These are phyloP conservation scores for Colletotrichum tropicale DNA, from an alignment of 2,329 filamentous ascomycete genomes.

Conservation along the genomic window DNA sequence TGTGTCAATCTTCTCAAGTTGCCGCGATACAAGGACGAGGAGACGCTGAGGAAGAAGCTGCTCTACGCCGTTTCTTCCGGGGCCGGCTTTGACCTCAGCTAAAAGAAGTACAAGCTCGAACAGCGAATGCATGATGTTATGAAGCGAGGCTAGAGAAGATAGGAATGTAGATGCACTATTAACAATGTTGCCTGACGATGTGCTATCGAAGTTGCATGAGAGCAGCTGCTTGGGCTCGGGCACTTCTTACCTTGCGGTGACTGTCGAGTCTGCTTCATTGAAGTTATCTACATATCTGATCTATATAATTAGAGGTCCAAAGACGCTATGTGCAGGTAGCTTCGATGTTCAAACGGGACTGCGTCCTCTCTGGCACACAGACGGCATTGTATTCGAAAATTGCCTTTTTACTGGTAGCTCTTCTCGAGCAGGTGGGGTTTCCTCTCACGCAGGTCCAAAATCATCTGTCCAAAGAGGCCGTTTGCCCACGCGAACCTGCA, in stretches of 20 bases:
- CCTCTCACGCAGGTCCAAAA: slow-evolving; percentile 75
- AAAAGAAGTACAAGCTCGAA: neutral
- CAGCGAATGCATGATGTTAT: slow-evolving; percentile 7
- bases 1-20: slow-evolving; percentile 95
- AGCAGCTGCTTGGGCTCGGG: neutral
- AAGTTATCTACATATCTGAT: neutral
- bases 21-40: slow-evolving; percentile 75
- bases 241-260: neutral
- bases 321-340: neutral
- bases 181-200: neutral
- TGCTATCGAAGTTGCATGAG: neutral
- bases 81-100: slow-evolving; percentile 88
- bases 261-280: neutral
- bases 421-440: slow-evolving; percentile 68
- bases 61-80: slow-evolving; percentile 89
- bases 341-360: neutral
- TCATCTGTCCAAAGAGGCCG: slow-evolving; percentile 83
- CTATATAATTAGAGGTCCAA: neutral
- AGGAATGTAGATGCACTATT: neutral
- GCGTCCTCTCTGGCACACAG: neutral
- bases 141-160: neutral
- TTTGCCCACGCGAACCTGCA: slow-evolving; percentile 89
- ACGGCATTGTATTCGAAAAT: neutral
- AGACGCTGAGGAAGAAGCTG: slow-evolving; percentile 76
- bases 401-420: slow-evolving; percentile 49